Evolutionary conservation across 306 rosid genomes (phyloP), one percentile per base, ranked within the genome.

Genomic region (Rubus idaeus): DNA sequence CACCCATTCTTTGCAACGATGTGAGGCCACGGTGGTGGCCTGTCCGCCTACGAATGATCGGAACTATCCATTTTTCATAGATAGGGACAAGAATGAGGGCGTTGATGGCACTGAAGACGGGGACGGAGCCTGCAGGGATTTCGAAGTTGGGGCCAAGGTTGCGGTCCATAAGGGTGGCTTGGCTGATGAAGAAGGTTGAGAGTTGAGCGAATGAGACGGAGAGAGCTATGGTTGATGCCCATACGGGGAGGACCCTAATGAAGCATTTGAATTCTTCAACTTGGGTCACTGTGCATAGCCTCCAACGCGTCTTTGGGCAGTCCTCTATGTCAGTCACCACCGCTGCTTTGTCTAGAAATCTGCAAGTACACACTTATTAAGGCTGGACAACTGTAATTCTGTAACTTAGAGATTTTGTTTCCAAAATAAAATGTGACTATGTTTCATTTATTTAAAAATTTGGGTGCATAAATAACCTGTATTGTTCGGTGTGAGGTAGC

Each of bases 1-100:
- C 80, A 0, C 93, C 96, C 53, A 91, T 89, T 46, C 91, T 75
- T 20, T 89, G 96, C 10, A 89, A 61, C 0, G 92, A 89, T 1
- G 86, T 91, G 37, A 91, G 63, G 78, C 96, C 96, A 3, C 89
- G 93, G 37, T 74, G 89, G 75, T 83, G 89, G 76, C 91, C 89
- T 0, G 83, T 87, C 2, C 51, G 68, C 44, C 58, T 71, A 17
- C 93, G 79, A 42, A 89, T 78, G 52, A 80, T 20, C 11, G 96
- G 90, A 35, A 89, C 86, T 3, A 89, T 55, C 3, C 82, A 1
- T 64, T 78, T 87, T 75, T 91, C 96, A 55, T 91, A 86, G 14
- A 87, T 40, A 4, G 93, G 89, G 47, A 91, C 79, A 18, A 88
- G 82, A 8, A 87, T 49, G 65, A 89, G 75, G 37, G 86, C 91